Base-by-base conservation (phyloP, 1,139 yeast genomes). In the Suhomyces bolitotheri region DNA sequence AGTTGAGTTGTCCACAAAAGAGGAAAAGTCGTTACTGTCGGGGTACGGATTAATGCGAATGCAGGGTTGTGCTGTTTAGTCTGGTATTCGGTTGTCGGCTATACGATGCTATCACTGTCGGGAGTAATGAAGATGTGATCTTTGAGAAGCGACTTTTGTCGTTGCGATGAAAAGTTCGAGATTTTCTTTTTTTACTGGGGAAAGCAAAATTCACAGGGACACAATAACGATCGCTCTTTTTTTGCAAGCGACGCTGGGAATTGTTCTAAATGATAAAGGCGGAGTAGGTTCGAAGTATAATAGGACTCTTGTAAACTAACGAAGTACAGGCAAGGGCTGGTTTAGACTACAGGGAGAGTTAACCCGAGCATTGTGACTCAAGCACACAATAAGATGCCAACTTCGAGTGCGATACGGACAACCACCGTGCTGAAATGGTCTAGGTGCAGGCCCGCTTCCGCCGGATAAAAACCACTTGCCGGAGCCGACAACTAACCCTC, bases 351-450 rank as follows among this genome's bases (percentile, higher is more conserved):
- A n/a, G n/a, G n/a, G n/a, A n/a, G n/a, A n/a, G n/a, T n/a, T n/a
- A n/a, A n/a, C n/a, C n/a, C 27, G 11, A 15, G 19, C 27, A 14
- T 15, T 7, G 15, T 7, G 15, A 5, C 17, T 13, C 27, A 9
- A 16, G 15, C 7, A n/a, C 20, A 14, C 27, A 14, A n/a, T 17
- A 17, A 17, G 20, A 6, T 19, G 16, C 10, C 14, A 7, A 14
- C 16, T 23, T 16, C 28, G 17, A 16, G 35, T 32, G 35, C 35
- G 35, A 32, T 32, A 27, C 35, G 31, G 35, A 32, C 27, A 20
- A 17, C 20, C 8, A 8, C 20, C 13, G 29, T 15, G 17, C 17
- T 9, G 24, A 14, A 3, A 6, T 7, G 15, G 6, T 14, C 19
- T 12, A 16, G 25, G 29, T 31, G 27, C 34, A 31, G 26, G 20